phyloP scores from a whole-genome alignment of 2,329 filamentous ascomycete species.

The Ceratocystis diversiconidia region DNA sequence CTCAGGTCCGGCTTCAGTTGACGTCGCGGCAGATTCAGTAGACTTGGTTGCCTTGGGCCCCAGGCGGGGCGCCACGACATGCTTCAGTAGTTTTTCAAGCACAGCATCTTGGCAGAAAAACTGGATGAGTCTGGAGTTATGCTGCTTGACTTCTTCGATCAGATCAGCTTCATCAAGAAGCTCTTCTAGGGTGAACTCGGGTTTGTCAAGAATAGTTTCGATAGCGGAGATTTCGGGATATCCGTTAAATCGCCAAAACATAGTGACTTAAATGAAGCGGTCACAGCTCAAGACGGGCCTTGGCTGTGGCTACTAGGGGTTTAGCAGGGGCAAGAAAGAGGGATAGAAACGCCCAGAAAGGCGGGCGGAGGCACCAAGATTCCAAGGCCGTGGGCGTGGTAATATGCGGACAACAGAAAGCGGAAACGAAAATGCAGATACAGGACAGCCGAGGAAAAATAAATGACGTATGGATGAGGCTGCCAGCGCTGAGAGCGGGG shows the following conservation, averaged over 20 bases:
- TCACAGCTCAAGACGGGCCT: conserved; percentile 25
- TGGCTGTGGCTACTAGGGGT: conserved; percentile 1
- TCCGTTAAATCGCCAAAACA: conserved; percentile 99
- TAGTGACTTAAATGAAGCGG: conserved; percentile 38
- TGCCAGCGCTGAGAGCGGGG: no score
- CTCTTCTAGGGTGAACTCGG: conserved; percentile 90
- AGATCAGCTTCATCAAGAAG: conserved; percentile 90
- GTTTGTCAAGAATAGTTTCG: conserved; percentile 91
- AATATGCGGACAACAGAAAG: background rate
- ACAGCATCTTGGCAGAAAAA: conserved; percentile 80
- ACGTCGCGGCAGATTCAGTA: conserved; percentile 25
- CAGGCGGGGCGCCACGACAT: conserved; percentile 70
- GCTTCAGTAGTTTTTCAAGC: conserved; percentile 72
- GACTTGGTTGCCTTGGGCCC: conserved; percentile 40
- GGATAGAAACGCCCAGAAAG: background rate
- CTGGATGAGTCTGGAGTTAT: conserved; percentile 95
- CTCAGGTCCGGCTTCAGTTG: background rate
- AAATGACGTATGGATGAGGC: background rate
- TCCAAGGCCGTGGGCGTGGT: background rate
- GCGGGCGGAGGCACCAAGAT: background rate
- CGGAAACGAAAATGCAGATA: background rate
- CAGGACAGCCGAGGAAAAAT: background rate
- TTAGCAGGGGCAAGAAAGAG: background rate
- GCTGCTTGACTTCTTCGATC: conserved; percentile 94
- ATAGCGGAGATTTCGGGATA: conserved; percentile 96